Base-by-base conservation (phyloP, 2,329 filamentous ascomycete genomes). In the Plectosphaerella sp. region DNA sequence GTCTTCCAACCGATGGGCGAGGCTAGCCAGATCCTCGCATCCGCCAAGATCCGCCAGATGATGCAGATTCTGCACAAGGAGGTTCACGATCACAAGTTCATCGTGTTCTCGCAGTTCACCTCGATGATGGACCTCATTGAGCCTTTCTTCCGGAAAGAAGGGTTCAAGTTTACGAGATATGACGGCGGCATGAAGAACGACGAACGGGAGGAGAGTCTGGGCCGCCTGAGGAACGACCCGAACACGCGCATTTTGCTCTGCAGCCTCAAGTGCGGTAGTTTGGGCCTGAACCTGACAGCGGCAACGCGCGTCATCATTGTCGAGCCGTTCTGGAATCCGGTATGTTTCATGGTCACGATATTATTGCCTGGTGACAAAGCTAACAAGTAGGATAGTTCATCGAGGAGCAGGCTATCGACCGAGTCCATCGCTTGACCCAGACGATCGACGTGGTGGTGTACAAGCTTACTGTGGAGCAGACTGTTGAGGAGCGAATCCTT, bases 281-380 rank as follows among this genome's bases (percentile, higher is more conserved):
- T 99, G 45, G 94, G 94, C 3, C 82, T 99, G 25, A 99, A 99
- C 68, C 76, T 99, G 50, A 99, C 94, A 7, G 94, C 92, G 0
- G 94, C 94, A 10, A 94, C 88, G 56, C 82, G 94, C 16, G 94
- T 99, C 4, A 86, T 99, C 49, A 96, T 99, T 60, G 78, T 99
- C 43, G 94, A 99, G 69, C 94, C 94, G 0, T 99, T 99, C 71
- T 99, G 94, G 94, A 99, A 99, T 68, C 94, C 91, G 3, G 85
- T 88, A 77, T 67, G 82, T 74, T 24, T 3, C 16, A 15, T n/a
- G 24, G 18, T 41, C 18, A 22, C 41, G 15, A 22, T 4, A 22
- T 18, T 4, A 22, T 18, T 36, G 16, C 25, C 20, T 33, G 24
- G 28, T 28, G 28, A 9, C 16, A 16, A 52, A 47, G 50, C 45